Conservation (phyloP, 108 stramenopile genomes). For the Epipyxis sp. region DNA sequence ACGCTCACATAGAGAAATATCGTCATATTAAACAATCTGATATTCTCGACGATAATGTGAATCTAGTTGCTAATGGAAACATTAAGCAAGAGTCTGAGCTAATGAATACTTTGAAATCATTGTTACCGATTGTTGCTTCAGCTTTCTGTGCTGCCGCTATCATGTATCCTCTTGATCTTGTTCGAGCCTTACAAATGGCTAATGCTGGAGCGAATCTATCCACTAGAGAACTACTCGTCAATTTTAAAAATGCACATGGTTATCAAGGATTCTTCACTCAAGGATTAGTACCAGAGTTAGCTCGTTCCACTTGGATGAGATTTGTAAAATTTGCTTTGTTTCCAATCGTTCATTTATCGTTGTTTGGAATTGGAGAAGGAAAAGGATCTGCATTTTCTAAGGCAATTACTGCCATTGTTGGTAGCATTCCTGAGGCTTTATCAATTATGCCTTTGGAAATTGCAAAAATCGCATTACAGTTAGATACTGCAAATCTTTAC, state of each 20-base stretch:
- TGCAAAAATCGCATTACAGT: constrained; percentile 27
- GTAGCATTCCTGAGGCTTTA: constrained; percentile 32
- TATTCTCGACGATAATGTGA: too few species aligned
- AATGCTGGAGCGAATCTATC: constrained; percentile 8
- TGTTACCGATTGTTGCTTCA: constrained; percentile 23
- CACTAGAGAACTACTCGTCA: constrained; percentile 11
- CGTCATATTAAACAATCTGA: too few species aligned
- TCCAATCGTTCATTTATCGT: constrained; percentile 32
- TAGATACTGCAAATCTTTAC: constrained; percentile 27
- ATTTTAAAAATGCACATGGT: constrained; percentile 30
- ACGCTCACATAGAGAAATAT: too few species aligned
- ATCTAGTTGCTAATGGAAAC: too few species aligned
- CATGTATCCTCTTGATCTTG: constrained; percentile 40
- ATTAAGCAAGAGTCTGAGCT: not conserved
- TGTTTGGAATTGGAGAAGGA: not conserved
- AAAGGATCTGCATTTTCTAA: constrained; percentile 16
- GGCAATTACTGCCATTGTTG: constrained; percentile 25
- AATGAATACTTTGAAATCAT: not conserved
- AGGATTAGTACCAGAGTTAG: constrained; percentile 41
- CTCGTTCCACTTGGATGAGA: constrained; percentile 35
- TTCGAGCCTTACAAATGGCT: constrained; percentile 40
- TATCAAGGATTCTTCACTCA: constrained; percentile 35
- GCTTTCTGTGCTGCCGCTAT: constrained; percentile 40
- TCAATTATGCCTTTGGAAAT: constrained; percentile 43
- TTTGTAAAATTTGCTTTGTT: constrained; percentile 37